Evolutionary conservation across 768 basidiomycete genomes (phyloP), one percentile per base, ranked within the genome.

Genomic region (Tricholoma matsutake): DNA sequence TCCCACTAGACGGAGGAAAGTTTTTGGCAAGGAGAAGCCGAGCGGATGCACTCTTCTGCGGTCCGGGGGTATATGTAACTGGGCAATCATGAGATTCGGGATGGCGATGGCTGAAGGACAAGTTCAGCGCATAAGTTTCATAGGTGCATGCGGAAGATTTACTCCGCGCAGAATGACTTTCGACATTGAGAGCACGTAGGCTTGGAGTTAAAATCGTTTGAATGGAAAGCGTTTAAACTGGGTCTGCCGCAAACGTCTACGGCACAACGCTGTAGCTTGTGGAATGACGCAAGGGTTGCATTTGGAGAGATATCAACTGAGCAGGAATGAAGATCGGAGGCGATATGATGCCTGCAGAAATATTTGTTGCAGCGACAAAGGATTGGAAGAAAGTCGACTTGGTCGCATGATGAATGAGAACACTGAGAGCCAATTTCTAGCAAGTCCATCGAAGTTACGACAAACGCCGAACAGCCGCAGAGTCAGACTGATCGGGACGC

Each of bases 331-430:
- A 70, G 67, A 37, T 86, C 84, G 7, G 83, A 81, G 13, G 75
- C 66, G 59, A 86, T 79, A 69, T 94, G 92, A 37, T 81, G 71
- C 10, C 77, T 78, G 75, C 92, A 94, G 72, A 85, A 92, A 60
- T 77, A 71, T 35, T 69, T 70, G 49, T 77, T 68, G 74, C 92
- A 94, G 29, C 67, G 66, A 68, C 92, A 94, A 54, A 73, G 72
- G 61, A 91, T 86, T n/a, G 92, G 92, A 0, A 94, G 80, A 62
- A 93, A 89, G 74, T 93, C 91, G 64, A 87, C 75, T 35, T 78
- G 64, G 57, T 81, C 78, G 78, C 92, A 94, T 14, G 79, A 73
- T 8, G 77, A 54, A 54, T 83, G 63, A n/a, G 86, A 75, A 70
- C 92, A 94, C 64, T 83, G 86, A 49, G 80, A 76, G 58, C 92